These are phyloP conservation scores for Omphalotus olearius DNA, from an alignment of 1,284 basidiomycete genomes.

Conservation along the genomic window DNA sequence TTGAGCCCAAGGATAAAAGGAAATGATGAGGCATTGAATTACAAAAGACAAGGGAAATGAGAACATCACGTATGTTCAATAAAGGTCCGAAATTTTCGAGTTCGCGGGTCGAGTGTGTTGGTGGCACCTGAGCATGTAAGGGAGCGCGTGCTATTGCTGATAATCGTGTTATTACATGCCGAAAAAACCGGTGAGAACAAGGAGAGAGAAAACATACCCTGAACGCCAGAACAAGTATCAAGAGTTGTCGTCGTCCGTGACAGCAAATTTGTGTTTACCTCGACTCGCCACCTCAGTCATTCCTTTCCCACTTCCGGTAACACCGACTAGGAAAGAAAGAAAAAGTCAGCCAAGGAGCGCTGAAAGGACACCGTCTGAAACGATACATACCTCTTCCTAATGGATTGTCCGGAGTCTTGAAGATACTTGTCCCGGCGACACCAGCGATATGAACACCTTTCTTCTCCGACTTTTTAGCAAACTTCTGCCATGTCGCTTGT, in stretches of 20 bases:
- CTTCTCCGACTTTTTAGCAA: conserved; percentile 94
- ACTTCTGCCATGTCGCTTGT: conserved; percentile 95
- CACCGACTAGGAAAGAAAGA: conserved; percentile 65
- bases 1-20: conserved; percentile 13
- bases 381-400: conserved; percentile 68
- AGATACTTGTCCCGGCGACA: conserved; percentile 87
- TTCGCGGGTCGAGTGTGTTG: background rate
- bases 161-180: too few relatives aligned
- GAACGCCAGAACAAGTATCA: conserved; percentile 1
- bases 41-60: conserved; percentile 15
- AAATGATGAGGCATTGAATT: conserved; percentile 20
- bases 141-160: too few relatives aligned
- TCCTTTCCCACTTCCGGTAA: conserved; percentile 90
- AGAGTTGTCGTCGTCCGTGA: conserved; percentile 38
- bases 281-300: conserved; percentile 79
- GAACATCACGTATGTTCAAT: conserved; percentile 23
- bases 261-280: conserved; percentile 79
- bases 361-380: conserved; percentile 12
- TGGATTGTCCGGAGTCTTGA: conserved; percentile 95
- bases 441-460: conserved; percentile 91
- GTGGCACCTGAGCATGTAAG: too few relatives aligned
- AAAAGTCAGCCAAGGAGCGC: conserved; percentile 22
- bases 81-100: background rate
- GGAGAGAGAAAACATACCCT: background rate
- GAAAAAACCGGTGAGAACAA: background rate